Percentiles rank a stretch among this genome's conserved stretches.
Conservation (phyloP, 1,139 yeast species). For the Debaryomycetaceae sp. region DNA sequence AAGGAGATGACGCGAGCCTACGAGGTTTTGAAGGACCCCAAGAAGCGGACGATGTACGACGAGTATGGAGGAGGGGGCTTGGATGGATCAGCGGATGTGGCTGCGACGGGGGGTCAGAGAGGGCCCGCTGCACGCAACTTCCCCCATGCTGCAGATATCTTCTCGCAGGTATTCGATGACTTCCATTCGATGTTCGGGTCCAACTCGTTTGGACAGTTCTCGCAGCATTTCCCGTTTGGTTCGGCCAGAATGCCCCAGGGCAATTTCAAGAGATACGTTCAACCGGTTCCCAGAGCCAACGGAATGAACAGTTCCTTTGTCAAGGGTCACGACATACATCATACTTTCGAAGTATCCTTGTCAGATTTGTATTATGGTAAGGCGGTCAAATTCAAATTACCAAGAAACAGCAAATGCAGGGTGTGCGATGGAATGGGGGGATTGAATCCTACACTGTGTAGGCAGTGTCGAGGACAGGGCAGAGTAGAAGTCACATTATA, state of each 20-base stretch:
- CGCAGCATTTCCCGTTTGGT: slow-evolving; percentile 5
- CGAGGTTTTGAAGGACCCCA: slow-evolving; percentile 35
- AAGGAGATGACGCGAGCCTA: slow-evolving; percentile 44
- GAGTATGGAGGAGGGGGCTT: slow-evolving; percentile 38
- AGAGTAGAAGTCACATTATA: slow-evolving; percentile 27
- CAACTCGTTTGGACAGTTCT: slow-evolving; percentile 10
- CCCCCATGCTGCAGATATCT: slow-evolving; percentile 23
- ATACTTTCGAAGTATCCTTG: slow-evolving; percentile 34
- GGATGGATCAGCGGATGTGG: slow-evolving; percentile 23
- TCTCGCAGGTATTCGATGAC: slow-evolving; percentile 39
- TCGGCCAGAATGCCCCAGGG: slow-evolving; percentile 4
- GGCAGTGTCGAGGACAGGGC: slow-evolving; percentile 39
- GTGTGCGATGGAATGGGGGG: slow-evolving; percentile 40
- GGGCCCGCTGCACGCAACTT: background rate
- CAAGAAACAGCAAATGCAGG: slow-evolving; percentile 33
- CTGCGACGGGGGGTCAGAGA: slow-evolving; percentile 6
- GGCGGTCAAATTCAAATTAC: slow-evolving; percentile 37
- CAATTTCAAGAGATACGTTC: slow-evolving; percentile 16
- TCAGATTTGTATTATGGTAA: slow-evolving; percentile 40
- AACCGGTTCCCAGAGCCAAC: slow-evolving; percentile 16
- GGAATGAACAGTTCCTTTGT: slow-evolving; percentile 7
- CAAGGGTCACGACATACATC: slow-evolving; percentile 40
- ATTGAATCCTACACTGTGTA: slow-evolving; percentile 29
- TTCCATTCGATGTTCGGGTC: slow-evolving; percentile 29
- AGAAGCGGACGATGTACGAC: slow-evolving; percentile 32